Conservation (phyloP, 371 early-diverging fungal species). For the Chytridiales sp. region DNA sequence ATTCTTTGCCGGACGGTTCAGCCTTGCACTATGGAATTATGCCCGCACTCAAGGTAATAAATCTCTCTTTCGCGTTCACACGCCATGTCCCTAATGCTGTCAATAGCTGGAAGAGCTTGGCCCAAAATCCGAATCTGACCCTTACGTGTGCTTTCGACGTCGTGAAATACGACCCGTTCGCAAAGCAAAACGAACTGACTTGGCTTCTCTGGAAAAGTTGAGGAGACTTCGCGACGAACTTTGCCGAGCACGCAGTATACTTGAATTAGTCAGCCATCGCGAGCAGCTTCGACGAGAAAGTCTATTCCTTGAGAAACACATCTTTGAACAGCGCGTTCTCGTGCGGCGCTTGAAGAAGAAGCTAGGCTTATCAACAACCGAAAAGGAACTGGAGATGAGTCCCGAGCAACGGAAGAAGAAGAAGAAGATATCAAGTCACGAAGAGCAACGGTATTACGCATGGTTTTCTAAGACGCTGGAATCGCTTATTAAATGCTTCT, state of each 20-base stretch:
- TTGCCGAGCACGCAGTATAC: constrained; percentile 67
- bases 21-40: too few relatives aligned
- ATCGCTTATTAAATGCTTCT: neutral
- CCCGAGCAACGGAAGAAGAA: constrained; percentile 28
- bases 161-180: constrained; percentile 86
- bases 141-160: constrained; percentile 95
- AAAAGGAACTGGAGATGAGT: constrained; percentile 27
- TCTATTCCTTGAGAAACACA: constrained; percentile 59
- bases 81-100: constrained; percentile 30
- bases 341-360: constrained; percentile 47
- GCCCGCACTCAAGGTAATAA: constrained; percentile 58
- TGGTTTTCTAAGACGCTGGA: neutral
- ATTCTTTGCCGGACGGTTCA: too few relatives aligned
- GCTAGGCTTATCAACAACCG: constrained; percentile 36
- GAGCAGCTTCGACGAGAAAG: constrained; percentile 73
- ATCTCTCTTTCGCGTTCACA: too few relatives aligned
- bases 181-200: constrained; percentile 84
- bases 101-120: constrained; percentile 25
- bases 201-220: constrained; percentile 78
- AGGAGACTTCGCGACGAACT: constrained; percentile 79
- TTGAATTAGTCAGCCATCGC: constrained; percentile 78
- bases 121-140: constrained; percentile 73
- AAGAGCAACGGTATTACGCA: neutral
- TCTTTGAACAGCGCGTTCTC: constrained; percentile 49
- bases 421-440: constrained; percentile 15